Base-by-base conservation (phyloP, 179 eudicot genomes). In the Patellifolia procumbens region DNA sequence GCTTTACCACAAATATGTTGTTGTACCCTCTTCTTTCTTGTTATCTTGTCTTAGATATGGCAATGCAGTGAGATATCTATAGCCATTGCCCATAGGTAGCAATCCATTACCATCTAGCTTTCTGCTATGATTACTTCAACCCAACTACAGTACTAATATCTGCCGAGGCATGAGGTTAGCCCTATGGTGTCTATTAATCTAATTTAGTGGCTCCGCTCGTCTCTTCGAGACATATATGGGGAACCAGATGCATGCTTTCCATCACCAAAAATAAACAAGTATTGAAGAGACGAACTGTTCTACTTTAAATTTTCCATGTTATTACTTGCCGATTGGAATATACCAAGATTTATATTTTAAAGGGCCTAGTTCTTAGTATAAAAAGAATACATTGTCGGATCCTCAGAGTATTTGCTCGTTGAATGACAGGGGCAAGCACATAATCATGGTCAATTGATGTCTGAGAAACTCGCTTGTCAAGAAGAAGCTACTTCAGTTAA, bases 341-440 rank as follows among this genome's bases (percentile, higher is more conserved):
- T 39, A 39, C 26, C 3, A 20, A 53, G 58, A 53, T 22, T 56
- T 55, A 3, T 34, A 49, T 22, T 26, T 43, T 60, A 39, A 43
- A 31, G 17, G n/a, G 45, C n/a, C 22, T 58, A 12, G 53, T 31
- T 8, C 34, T 35, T 34, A 35, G 11, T 42, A n/a, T 20, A 5
- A 66, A 66, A 48, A 34, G 26, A 75, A 15, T 8, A 11, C 19
- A 67, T 35, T 24, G 29, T 39, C 12, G 64, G 51, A 37, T 28
- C 19, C 32, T 43, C 1, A 2, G 43, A 39, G 43, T 76, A 62
- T 16, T 12, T 43, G 9, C 12, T 55, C 2, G 13, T 72, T 53
- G 72, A 35, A 72, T 75, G 61, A 75, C 87, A 90, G 92, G 84
- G 68, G 58, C 86, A 83, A 67, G 86, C 83, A 55, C 75, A 82